Conservation (phyloP, 2,329 filamentous ascomycete genomes). For the Chaetomiaceae sp. region DNA sequence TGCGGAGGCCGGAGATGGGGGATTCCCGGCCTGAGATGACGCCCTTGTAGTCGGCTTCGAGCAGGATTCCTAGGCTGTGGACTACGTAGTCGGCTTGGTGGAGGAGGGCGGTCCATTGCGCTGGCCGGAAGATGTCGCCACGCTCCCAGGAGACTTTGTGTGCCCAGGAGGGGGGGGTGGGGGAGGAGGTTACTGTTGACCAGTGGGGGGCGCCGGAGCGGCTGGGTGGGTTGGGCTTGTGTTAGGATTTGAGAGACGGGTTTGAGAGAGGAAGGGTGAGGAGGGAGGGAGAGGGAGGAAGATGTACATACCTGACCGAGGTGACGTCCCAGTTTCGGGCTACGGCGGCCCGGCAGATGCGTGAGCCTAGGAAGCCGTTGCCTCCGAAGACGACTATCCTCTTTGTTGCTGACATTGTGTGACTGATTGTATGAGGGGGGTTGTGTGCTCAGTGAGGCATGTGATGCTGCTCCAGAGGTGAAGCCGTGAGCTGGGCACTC, state of each 20-base stretch:
- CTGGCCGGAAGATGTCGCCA: conserved; percentile 79
- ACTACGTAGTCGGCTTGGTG: conserved; percentile 78
- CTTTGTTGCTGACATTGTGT: conserved; percentile 58
- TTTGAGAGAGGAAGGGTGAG: not conserved
- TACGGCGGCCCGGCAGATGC: conserved; percentile 88
- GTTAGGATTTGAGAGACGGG: not conserved
- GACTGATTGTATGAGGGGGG: conserved; percentile 30
- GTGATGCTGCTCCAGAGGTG: not conserved
- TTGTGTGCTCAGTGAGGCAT: not conserved
- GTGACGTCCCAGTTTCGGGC: conserved; percentile 86
- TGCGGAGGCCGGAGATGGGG: conserved; percentile 69
- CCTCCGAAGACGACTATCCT: conserved; percentile 88
- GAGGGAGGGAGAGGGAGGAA: not conserved
- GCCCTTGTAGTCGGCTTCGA: conserved; percentile 97
- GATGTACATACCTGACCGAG: conserved; percentile 70
- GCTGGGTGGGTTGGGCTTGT: conserved; percentile 52
- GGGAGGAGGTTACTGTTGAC: conserved; percentile 69
- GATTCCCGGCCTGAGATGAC: conserved; percentile 80
- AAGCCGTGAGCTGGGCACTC: too few relatives aligned
- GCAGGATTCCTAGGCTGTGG: conserved; percentile 90
- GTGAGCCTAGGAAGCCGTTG: conserved; percentile 81
- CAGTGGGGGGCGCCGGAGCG: conserved; percentile 87
- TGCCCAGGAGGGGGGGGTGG: conserved; percentile 72
- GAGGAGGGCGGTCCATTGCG: conserved; percentile 72
- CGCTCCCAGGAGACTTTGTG: conserved; percentile 79